Conservation (phyloP, 2,329 filamentous ascomycete genomes). For the Ramichloridium luteum region DNA sequence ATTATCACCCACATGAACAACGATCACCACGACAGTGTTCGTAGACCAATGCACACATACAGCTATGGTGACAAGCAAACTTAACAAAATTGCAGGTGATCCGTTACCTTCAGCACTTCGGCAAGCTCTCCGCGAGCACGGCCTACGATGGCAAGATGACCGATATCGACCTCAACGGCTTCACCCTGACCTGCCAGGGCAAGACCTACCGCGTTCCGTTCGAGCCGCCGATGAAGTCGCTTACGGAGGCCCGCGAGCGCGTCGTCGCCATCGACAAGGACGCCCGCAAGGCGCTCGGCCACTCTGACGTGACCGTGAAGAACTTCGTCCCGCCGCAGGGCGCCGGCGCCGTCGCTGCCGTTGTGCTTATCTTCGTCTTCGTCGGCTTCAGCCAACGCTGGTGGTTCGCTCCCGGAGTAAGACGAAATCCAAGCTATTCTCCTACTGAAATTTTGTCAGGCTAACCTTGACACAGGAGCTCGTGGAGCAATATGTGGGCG, state of each 20-base stretch:
- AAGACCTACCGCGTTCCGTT: constrained; percentile 47
- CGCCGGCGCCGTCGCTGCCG: constrained; percentile 42
- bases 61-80: not conserved
- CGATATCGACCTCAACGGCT: constrained; percentile 50
- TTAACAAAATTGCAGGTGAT: constrained; percentile 36
- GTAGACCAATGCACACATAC: no score
- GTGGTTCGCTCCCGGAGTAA: constrained; percentile 33
- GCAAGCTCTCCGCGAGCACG: constrained; percentile 42
- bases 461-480: constrained; percentile 29
- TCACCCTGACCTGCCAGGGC: constrained; percentile 48
- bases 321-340: constrained; percentile 41
- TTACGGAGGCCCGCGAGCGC: constrained; percentile 55
- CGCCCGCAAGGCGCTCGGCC: constrained; percentile 47
- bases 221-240: constrained; percentile 55
- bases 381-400: constrained; percentile 38
- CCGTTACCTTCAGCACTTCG: constrained; percentile 66
- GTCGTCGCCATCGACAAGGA: constrained; percentile 61
- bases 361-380: constrained; percentile 43
- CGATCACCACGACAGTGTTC: constrained; percentile 59
- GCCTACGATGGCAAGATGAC: constrained; percentile 49
- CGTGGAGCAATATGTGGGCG: constrained; percentile 31
- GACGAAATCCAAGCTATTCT: not conserved
- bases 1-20: constrained; percentile 79
- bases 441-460: not conserved
- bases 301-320: constrained; percentile 44